phyloP scores from a whole-genome alignment of 2,329 filamentous ascomycete species.

The Dendryphion nanum region DNA sequence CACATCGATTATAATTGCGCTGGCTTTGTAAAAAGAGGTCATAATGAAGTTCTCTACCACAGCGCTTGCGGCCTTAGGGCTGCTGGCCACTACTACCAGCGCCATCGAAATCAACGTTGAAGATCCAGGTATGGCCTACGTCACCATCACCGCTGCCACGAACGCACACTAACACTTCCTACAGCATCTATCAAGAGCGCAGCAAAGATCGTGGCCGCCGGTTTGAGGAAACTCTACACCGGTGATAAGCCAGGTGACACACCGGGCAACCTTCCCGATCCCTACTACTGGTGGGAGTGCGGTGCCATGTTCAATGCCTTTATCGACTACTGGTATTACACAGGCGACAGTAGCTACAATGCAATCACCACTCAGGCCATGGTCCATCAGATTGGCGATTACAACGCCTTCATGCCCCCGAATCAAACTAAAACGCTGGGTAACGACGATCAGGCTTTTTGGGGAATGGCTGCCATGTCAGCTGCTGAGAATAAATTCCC shows the following conservation, averaged over 20 bases:
- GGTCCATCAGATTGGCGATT: slow-evolving; percentile 69
- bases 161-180: slow-evolving; percentile 10
- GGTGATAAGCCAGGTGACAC: slow-evolving; percentile 61
- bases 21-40: slow-evolving; percentile 3
- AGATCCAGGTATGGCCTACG: slow-evolving; percentile 23
- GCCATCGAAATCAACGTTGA: slow-evolving; percentile 32
- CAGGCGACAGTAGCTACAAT: slow-evolving; percentile 41
- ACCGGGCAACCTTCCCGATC: slow-evolving; percentile 54
- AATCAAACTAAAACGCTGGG: slow-evolving; percentile 60
- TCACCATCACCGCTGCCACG: neutral
- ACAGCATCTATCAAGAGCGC: slow-evolving; percentile 63
- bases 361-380: slow-evolving; percentile 53
- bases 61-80: slow-evolving; percentile 27
- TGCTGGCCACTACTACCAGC: slow-evolving; percentile 29
- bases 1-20: neutral
- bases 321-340: slow-evolving; percentile 46
- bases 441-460: slow-evolving; percentile 60
- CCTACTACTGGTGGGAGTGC: slow-evolving; percentile 46
- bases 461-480: slow-evolving; percentile 59
- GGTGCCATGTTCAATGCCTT: slow-evolving; percentile 41
- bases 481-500: slow-evolving; percentile 55
- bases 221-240: slow-evolving; percentile 63
- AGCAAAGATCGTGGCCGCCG: slow-evolving; percentile 59
- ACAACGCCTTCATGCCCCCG: slow-evolving; percentile 74
- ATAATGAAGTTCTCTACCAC: slow-evolving; percentile 36